Percentiles rank a stretch among this genome's conserved stretches.
phyloP scores from a whole-genome alignment of 2,329 filamentous ascomycete species.

The Sphaerulina musiva region DNA sequence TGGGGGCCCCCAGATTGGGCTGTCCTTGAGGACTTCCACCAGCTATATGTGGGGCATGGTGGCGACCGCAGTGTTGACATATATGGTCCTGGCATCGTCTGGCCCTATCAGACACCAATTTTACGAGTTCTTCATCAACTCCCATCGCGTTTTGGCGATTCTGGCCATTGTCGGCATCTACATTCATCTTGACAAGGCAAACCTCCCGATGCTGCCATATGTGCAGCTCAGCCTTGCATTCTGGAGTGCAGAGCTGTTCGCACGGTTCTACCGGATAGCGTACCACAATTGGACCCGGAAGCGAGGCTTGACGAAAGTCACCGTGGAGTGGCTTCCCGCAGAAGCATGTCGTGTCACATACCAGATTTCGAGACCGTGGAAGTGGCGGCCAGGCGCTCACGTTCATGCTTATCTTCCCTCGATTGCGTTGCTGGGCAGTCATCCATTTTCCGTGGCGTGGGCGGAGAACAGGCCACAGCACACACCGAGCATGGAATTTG shows the following conservation, averaged over 20 bases:
- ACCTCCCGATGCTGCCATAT: slow-evolving; percentile 64
- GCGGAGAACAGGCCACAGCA: slow-evolving; percentile 44
- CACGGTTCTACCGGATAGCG: slow-evolving; percentile 44
- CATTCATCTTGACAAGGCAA: slow-evolving; percentile 66
- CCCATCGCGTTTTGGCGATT: slow-evolving; percentile 71
- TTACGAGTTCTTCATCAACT: slow-evolving; percentile 90
- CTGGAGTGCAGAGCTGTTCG: slow-evolving; percentile 63
- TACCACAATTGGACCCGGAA: slow-evolving; percentile 50
- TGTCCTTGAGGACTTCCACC: slow-evolving; percentile 50
- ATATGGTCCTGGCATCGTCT: slow-evolving; percentile 68
- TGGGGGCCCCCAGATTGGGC: slow-evolving; percentile 54
- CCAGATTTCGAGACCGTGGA: slow-evolving; percentile 50
- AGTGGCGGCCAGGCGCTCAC: slow-evolving; percentile 51
- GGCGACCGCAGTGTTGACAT: slow-evolving; percentile 57
- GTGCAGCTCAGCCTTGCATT: slow-evolving; percentile 67
- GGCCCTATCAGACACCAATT: slow-evolving; percentile 68
- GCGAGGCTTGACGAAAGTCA: slow-evolving; percentile 46
- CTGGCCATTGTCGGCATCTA: slow-evolving; percentile 65
- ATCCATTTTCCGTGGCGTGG: slow-evolving; percentile 49
- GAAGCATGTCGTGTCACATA: slow-evolving; percentile 58
- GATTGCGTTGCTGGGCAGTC: slow-evolving; percentile 39
- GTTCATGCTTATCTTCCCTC: slow-evolving; percentile 55
- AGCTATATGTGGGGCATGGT: slow-evolving; percentile 62
- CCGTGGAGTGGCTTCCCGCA: slow-evolving; percentile 53
- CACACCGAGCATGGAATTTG: slow-evolving; percentile 30